Evolutionary conservation across 257 asterid species (phyloP).

Genomic region (Osmanthus fragrans): DNA sequence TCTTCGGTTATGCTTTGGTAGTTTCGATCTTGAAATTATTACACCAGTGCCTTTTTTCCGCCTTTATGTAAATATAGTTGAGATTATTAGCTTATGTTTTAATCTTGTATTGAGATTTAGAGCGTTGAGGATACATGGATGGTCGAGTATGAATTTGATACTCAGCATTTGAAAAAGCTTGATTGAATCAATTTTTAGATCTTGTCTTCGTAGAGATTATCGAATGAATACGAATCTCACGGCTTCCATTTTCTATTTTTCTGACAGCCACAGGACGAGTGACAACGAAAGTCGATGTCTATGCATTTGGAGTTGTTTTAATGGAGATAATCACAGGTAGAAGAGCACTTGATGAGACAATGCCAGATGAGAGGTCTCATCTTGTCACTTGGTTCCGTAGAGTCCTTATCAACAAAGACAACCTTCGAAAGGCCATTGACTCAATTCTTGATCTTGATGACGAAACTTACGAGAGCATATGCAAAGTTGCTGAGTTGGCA

Average conservation of each 20-base stretch:
- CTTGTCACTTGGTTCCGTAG: slow-evolving; percentile 92
- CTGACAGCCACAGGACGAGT: slow-evolving; percentile 89
- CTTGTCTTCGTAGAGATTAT: neutral
- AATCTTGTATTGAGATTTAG: neutral
- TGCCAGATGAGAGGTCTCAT: slow-evolving; percentile 89
- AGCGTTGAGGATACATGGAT: neutral
- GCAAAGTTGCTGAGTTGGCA: slow-evolving; percentile 83
- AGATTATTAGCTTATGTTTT: neutral
- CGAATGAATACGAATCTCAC: neutral
- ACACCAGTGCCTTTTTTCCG: neutral
- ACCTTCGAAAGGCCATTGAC: slow-evolving; percentile 70
- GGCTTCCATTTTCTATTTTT: neutral
- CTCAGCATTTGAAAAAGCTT: neutral
- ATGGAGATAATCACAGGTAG: slow-evolving; percentile 90
- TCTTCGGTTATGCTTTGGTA: no score
- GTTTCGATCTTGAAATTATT: no score
- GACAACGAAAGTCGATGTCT: slow-evolving; percentile 88
- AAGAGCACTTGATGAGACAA: slow-evolving; percentile 74
- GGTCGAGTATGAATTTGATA: neutral
- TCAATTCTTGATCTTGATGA: slow-evolving; percentile 64
- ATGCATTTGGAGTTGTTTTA: slow-evolving; percentile 85
- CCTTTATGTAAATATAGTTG: neutral
- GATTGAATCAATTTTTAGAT: neutral
- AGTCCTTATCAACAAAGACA: slow-evolving; percentile 81
- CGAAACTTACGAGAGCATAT: slow-evolving; percentile 75